Evolutionary conservation across 352 stramenopile species (phyloP), one percentile per base, ranked within the genome.

Genomic region (Globisporangium sylvaticum): DNA sequence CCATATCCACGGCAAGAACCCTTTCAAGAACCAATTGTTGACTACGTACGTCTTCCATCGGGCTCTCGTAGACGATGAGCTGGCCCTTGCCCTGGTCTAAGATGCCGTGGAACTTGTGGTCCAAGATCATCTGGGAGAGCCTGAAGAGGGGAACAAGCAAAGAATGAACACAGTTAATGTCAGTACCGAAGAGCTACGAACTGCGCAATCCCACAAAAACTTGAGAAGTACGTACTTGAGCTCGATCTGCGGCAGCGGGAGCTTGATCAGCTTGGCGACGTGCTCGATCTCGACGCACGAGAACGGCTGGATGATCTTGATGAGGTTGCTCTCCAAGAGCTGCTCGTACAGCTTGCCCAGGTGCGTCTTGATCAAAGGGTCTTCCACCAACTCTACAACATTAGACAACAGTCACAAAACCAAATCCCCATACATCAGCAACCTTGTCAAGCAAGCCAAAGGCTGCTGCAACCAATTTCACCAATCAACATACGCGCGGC

Each of bases 61-160:
- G 76, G 65, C 90, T 94, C 68, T 99, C 96, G 78, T 99, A 99
- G 57, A 99, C 92, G 57, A 99, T 97, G n/a, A 99, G 83, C 72
- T 99, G 96, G 31, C 98, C 98, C 74, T 98, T 98, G 61, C 97
- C 97, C 78, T 99, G 97, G 87, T 99, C 97, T 69, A 99, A 81
- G 73, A 99, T 99, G 53, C 97, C 98, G 63, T 96, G 89, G 75
- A 99, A 97, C 76, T 99, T 99, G 70, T 97, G 96, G 84, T 99
- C 98, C 68, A 99, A 77, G 72, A 99, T 99, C 98, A 99, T 99
- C 81, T 99, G 97, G 62, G 93, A 98, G 27, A 99, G 86, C 82
- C 99, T 99, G 59, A 14, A 25, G 31, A 58, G 14, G 9, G n/a
- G 14, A 65, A 50, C 22, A 22, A 25, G 4, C 4, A 27, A 32